phyloP scores from a whole-genome alignment of 805 yeast genomes.

The Maudiozyma turicensis region DNA sequence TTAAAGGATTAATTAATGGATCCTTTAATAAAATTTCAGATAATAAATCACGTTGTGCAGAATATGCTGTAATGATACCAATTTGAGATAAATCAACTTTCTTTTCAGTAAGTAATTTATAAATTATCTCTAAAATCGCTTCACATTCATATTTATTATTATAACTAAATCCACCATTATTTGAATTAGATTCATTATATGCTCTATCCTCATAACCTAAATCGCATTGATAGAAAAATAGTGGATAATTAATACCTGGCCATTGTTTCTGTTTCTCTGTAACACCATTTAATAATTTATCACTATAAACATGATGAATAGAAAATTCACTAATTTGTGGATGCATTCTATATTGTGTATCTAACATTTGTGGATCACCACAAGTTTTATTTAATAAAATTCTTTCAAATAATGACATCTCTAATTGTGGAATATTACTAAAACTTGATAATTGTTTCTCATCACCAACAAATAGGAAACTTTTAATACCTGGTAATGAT shows the following conservation, averaged over 20 bases:
- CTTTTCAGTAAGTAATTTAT: constrained; percentile 44
- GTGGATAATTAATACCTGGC: constrained; percentile 43
- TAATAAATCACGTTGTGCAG: constrained; percentile 60
- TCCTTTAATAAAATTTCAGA: constrained; percentile 43
- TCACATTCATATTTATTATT: constrained; percentile 46
- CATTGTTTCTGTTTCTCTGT: constrained; percentile 39
- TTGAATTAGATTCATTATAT: constrained; percentile 33
- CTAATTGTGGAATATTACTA: constrained; percentile 56
- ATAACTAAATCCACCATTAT: constrained; percentile 46
- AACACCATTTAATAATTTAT: constrained; percentile 48
- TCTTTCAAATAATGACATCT: constrained; percentile 61
- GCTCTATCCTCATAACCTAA: constrained; percentile 39
- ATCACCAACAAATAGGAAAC: constrained; percentile 66
- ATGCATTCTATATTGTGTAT: constrained; percentile 62
- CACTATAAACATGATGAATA: constrained; percentile 40
- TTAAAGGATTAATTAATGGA: constrained; percentile 45
- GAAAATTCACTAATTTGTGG: constrained; percentile 55
- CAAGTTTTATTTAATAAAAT: constrained; percentile 53
- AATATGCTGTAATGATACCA: constrained; percentile 66
- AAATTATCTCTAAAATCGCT: constrained; percentile 38
- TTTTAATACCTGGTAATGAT: constrained; percentile 56
- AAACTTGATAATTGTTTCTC: constrained; percentile 67
- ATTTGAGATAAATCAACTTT: constrained; percentile 41
- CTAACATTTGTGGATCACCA: constrained; percentile 53
- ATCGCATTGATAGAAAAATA: constrained; percentile 54